Evolutionary conservation across 2,329 filamentous ascomycete species (phyloP), one percentile per base, ranked within the genome.

Genomic region (Sporothrix mexicana): DNA sequence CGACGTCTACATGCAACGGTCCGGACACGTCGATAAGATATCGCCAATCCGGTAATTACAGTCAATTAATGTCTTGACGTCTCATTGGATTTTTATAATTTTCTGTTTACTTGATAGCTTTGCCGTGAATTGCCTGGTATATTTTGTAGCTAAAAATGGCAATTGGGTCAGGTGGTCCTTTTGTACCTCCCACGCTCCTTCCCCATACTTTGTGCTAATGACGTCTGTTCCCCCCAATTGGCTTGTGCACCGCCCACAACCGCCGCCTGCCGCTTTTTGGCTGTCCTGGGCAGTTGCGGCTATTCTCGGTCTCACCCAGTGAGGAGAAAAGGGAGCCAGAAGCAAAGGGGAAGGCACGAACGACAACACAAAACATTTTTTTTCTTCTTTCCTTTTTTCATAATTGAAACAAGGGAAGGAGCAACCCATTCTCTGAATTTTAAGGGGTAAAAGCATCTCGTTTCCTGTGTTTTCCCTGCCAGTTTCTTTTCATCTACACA

Each of bases 271-370:
- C 66, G 30, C 3, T 41, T 53, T 57, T 47, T 12, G 51, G 13
- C 67, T 30, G 25, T 23, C 57, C 17, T 23, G 72, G 66, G 23
- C 47, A 70, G 67, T 10, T 57, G 68, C 76, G 76, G 70, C 69
- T 74, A 76, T 68, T 68, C 69, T 75, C 74, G 75, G 74, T 67
- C 53, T 68, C 53, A 68, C 30, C 20, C 23, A 70, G 59, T 64
- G 67, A 70, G 69, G 69, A 55, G 67, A 57, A 72, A 49, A 30
- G 20, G 36, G 59, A 41, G 51, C 70, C 20, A 61, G 57, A n/a
- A 68, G 49, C n/a, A 61, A 57, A 57, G 43, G 36, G 62, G 72
- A 69, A 73, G 72, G 72, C 53, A 71, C 69, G 73, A 73, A 20
- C 41, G 36, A 66, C 51, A 64, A 45, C 53, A 47, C 30, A 43